Conservation (phyloP, 2,329 filamentous ascomycete species). For the Paraconiothyrium brasiliense region DNA sequence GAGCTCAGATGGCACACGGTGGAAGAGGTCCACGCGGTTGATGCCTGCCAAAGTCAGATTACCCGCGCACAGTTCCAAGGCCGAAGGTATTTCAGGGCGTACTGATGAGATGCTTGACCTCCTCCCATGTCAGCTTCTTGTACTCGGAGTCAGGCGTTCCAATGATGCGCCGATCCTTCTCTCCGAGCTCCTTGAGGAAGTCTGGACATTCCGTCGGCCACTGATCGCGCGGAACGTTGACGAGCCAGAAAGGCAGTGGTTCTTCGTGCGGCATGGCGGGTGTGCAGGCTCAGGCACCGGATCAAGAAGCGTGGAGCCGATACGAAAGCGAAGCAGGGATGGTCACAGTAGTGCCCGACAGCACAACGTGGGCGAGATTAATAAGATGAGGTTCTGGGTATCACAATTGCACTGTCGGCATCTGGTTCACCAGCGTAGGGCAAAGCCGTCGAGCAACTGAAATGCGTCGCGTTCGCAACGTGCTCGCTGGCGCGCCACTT, state of each 20-base stretch:
- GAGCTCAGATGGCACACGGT: conserved; percentile 78
- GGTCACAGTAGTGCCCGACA: not conserved
- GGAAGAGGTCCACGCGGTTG: conserved; percentile 80
- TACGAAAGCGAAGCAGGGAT: conserved; percentile 3
- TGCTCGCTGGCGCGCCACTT: not conserved
- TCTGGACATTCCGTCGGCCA: conserved; percentile 75
- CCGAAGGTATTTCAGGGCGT: conserved; percentile 18
- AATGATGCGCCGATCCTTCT: conserved; percentile 77
- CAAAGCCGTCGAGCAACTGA: not conserved
- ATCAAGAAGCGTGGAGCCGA: not conserved
- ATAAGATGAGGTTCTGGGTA: not conserved
- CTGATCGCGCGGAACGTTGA: conserved; percentile 73
- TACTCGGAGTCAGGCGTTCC: conserved; percentile 75
- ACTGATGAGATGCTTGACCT: conserved; percentile 68
- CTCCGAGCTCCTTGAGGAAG: conserved; percentile 69
- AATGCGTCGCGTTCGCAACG: not conserved
- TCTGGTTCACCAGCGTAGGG: not conserved
- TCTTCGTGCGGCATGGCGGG: conserved; percentile 38
- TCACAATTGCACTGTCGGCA: not conserved
- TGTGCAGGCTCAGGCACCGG: conserved; percentile 1
- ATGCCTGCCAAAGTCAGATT: conserved; percentile 50
- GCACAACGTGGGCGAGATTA: not conserved
- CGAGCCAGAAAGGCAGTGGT: conserved; percentile 77
- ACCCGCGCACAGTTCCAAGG: not conserved
- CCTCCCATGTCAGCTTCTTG: conserved; percentile 71